Evolutionary conservation across 306 rosid genomes (phyloP).

Genomic region (Pyrus pyrifolia): DNA sequence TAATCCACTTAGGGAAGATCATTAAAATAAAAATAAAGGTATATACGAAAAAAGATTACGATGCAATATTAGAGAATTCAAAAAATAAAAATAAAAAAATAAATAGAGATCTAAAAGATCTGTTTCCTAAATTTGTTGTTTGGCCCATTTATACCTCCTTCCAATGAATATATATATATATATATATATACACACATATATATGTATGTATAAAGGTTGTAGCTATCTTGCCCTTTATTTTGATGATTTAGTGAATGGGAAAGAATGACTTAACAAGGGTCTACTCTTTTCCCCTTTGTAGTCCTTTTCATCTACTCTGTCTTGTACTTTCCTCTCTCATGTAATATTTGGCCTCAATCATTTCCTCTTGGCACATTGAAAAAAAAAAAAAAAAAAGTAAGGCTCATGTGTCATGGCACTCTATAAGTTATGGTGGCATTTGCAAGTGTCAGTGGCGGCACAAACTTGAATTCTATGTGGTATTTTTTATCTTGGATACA

Average conservation of each 20-base stretch:
- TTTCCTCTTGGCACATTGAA: conserved; percentile 1
- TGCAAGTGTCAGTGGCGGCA: conserved; percentile 32
- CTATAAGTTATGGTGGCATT: conserved; percentile 29
- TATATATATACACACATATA: too few species aligned
- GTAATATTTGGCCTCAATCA: conserved; percentile 30
- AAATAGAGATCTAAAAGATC: too few species aligned
- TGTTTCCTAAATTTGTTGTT: too few species aligned
- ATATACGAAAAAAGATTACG: too few species aligned
- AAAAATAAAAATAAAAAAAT: too few species aligned
- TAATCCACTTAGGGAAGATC: too few species aligned
- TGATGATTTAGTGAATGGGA: conserved; percentile 21
- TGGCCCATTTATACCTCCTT: too few species aligned
- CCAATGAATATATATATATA: not conserved
- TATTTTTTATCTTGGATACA: not conserved
- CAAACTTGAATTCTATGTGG: conserved; percentile 7
- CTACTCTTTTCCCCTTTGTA: conserved; percentile 19
- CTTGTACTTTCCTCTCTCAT: conserved; percentile 16
- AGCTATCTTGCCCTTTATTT: conserved; percentile 25
- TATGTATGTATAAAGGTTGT: not conserved
- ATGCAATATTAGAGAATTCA: too few species aligned
- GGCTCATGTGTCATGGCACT: conserved; percentile 23
- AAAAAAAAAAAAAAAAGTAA: conserved; percentile 17
- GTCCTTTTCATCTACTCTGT: conserved; percentile 9
- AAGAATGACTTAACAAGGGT: conserved; percentile 23
- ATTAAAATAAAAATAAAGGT: too few species aligned